Conservation (phyloP, 176 grass and related monocot genomes). For the Puccinellia tenuiflora region DNA sequence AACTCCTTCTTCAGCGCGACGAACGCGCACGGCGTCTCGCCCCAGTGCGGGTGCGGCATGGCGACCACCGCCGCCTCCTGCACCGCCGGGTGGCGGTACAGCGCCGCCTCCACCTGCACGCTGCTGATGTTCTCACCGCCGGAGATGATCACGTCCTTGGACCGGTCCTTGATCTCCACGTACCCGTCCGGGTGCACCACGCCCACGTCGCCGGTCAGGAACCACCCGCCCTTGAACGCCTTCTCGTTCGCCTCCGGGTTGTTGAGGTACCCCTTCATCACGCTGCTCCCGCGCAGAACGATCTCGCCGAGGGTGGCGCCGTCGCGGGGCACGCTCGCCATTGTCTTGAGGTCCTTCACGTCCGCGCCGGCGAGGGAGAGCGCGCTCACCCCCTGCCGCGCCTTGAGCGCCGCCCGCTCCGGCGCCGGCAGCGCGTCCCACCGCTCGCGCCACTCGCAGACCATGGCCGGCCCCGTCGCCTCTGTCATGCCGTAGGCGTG, state of each 20-base stretch:
- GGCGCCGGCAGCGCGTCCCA: conserved; percentile 34
- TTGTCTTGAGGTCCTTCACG: conserved; percentile 43
- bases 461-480: conserved; percentile 48
- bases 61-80: conserved; percentile 49
- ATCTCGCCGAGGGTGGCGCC: conserved; percentile 47
- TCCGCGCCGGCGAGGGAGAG: conserved; percentile 45
- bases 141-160: conserved; percentile 74
- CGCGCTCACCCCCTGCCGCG: conserved; percentile 52
- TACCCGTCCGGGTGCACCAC: conserved; percentile 64
- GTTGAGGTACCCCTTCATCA: conserved; percentile 63
- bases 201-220: conserved; percentile 55
- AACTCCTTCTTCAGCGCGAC: conserved; percentile 40
- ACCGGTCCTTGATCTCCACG: conserved; percentile 67
- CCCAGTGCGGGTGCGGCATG: conserved; percentile 55
- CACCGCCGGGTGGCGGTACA: conserved; percentile 56
- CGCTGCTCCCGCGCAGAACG: conserved; percentile 49
- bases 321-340: conserved; percentile 47
- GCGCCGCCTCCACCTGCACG: conserved; percentile 51
- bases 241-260: neutral
- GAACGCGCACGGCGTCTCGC: conserved; percentile 56
- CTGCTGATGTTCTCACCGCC: conserved; percentile 87
- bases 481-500: conserved; percentile 66
- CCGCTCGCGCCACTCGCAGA: conserved; percentile 51
- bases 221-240: conserved; percentile 50
- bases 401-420: conserved; percentile 31